phyloP scores from a whole-genome alignment of 441 rosid species.

The Viola pubescens region DNA sequence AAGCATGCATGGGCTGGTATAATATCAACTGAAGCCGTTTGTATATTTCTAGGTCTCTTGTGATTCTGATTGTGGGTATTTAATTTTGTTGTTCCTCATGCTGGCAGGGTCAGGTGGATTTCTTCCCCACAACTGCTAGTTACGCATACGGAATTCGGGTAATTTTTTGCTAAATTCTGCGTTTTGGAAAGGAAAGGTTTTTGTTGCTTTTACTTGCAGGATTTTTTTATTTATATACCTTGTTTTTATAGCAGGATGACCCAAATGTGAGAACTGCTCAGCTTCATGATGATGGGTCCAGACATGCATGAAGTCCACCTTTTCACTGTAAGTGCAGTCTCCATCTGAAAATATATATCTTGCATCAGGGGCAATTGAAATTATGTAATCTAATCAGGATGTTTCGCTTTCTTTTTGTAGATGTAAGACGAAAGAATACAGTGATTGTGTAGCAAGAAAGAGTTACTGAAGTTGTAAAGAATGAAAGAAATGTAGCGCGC shows the following conservation, averaged over 20 bases:
- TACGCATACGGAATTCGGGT: slow-evolving; percentile 66
- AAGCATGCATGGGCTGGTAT: slow-evolving; percentile 77
- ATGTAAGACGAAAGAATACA: slow-evolving; percentile 6
- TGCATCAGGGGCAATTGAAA: neutral
- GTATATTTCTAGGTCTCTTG: neutral
- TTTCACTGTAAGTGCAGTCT: slow-evolving; percentile 9
- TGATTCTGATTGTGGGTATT: slow-evolving; percentile 7
- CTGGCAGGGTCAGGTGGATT: slow-evolving; percentile 67
- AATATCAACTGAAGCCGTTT: slow-evolving; percentile 4
- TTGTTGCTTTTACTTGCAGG: neutral
- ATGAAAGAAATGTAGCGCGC: too few species aligned
- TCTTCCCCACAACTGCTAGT: slow-evolving; percentile 50
- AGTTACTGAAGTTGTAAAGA: slow-evolving; percentile 1
- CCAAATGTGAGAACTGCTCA: slow-evolving; percentile 69
- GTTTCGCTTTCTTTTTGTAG: slow-evolving; percentile 1
- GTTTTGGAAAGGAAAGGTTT: neutral
- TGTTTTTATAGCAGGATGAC: slow-evolving; percentile 47
- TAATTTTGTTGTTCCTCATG: neutral
- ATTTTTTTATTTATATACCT: slow-evolving; percentile 3
- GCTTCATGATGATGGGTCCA: slow-evolving; percentile 63
- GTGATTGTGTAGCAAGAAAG: slow-evolving; percentile 7
- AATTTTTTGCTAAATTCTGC: slow-evolving; percentile 17
- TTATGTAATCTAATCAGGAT: neutral
- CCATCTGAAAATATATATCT: neutral
- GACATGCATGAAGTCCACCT: slow-evolving; percentile 41